A percentile compares a stretch with the other conserved stretches of the same genome.
These are phyloP conservation scores for Amanita rubescens DNA, from an alignment of 768 basidiomycete species.

Conservation along the genomic window DNA sequence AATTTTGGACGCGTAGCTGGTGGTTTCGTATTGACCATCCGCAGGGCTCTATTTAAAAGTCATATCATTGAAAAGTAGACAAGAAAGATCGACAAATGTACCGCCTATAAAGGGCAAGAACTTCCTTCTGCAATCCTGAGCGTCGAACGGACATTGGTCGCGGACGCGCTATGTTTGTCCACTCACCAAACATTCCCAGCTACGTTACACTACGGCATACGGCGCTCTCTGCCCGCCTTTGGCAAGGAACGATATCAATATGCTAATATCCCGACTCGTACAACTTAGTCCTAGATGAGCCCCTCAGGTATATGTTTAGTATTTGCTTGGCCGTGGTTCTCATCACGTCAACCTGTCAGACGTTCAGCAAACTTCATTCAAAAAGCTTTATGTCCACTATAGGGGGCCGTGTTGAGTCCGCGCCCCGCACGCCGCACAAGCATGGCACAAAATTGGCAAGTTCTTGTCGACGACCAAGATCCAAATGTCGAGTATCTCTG, in stretches of 20 bases:
- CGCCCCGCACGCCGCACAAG: constrained; percentile 15
- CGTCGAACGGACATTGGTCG: constrained; percentile 18
- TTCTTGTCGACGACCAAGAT: constrained; percentile 35
- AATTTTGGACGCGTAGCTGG: constrained; percentile 53
- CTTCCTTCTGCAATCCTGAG: constrained; percentile 48
- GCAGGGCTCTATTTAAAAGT: constrained; percentile 50
- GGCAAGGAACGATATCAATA: not conserved
- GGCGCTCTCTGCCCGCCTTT: too few relatives aligned
- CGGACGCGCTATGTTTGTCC: not conserved
- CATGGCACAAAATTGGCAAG: constrained; percentile 15
- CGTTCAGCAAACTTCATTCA: not conserved
- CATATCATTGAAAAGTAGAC: not conserved
- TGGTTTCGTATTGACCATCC: constrained; percentile 69
- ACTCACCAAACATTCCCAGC: not conserved
- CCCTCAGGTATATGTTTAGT: constrained; percentile 1
- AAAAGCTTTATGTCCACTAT: not conserved
- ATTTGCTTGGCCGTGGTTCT: too few relatives aligned
- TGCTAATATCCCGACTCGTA: not conserved
- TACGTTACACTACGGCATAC: too few relatives aligned
- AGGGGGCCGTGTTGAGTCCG: constrained; percentile 9
- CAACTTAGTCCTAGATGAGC: not conserved
- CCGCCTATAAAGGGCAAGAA: constrained; percentile 40
- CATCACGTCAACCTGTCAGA: not conserved
- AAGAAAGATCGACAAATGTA: constrained; percentile 10
- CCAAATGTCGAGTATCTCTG: constrained; percentile 29